A percentile compares a stretch with the other conserved stretches of the same genome.
Conservation (phyloP, 1,284 basidiomycete species). For the Ustilago hordei region DNA sequence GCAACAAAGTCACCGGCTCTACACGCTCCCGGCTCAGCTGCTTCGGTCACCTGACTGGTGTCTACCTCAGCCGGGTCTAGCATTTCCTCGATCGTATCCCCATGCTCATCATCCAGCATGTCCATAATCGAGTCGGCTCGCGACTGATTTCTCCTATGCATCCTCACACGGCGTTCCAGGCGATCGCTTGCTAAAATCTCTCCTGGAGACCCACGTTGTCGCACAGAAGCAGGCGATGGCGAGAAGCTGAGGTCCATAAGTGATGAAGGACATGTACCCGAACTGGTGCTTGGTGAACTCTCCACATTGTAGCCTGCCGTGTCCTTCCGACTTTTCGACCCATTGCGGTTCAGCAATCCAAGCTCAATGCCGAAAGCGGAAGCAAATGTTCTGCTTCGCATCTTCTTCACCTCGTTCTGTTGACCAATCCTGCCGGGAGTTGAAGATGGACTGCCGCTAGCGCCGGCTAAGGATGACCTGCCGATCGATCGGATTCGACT, state of each 20-base stretch:
- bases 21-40: background rate
- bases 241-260: conserved; percentile 27
- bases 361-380: conserved; percentile 45
- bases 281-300: conserved; percentile 27
- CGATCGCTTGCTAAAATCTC: background rate
- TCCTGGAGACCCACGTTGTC: conserved; percentile 7
- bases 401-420: conserved; percentile 17
- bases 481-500: conserved; percentile 24
- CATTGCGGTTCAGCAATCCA: conserved; percentile 10
- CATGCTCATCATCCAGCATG: conserved; percentile 10
- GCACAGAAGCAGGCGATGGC: conserved; percentile 15
- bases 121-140: conserved; percentile 39
- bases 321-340: conserved; percentile 5
- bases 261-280: conserved; percentile 19
- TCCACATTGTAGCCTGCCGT: conserved; percentile 12
- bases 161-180: no score
- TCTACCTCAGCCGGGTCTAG: background rate
- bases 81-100: conserved; percentile 31
- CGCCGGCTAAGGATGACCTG: background rate
- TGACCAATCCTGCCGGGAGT: background rate
- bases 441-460: background rate
- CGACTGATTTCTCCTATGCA: conserved; percentile 23
- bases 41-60: background rate
- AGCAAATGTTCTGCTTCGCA: conserved; percentile 40
- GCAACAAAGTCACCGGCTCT: background rate